These are phyloP conservation scores for Trematosphaeria pertusa DNA, from an alignment of 2,329 filamentous ascomycete genomes.

Conservation along the genomic window DNA sequence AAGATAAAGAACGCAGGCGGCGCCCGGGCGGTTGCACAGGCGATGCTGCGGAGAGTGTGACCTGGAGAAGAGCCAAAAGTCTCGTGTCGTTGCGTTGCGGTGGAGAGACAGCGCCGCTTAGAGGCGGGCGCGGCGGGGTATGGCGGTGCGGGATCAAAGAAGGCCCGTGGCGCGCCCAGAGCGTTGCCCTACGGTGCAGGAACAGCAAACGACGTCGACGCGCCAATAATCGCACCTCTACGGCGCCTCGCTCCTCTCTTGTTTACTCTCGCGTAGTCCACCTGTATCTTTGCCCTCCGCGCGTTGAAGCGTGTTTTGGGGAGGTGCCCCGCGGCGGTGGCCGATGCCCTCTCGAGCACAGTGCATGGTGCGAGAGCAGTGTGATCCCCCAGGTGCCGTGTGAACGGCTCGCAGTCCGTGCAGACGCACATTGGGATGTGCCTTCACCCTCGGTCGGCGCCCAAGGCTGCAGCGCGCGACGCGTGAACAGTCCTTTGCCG, in stretches of 20 bases:
- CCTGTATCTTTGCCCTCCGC: no score
- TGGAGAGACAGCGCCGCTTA: neutral
- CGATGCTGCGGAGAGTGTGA: neutral
- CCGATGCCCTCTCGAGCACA: neutral
- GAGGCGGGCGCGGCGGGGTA: neutral
- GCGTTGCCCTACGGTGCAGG: no score
- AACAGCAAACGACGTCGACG: no score
- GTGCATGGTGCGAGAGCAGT: neutral
- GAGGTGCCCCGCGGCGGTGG: no score
- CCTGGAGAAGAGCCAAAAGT: neutral
- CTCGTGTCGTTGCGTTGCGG: neutral
- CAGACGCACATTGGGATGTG: slow-evolving; percentile 4
- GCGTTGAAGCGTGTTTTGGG: no score
- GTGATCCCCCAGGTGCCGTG: slow-evolving; percentile 3
- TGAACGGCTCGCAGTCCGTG: slow-evolving; percentile 7
- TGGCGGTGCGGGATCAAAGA: neutral
- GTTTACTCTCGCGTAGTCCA: no score
- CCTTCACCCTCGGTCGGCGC: neutral
- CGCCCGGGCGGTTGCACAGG: neutral
- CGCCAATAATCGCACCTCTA: no score
- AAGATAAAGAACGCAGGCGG: neutral
- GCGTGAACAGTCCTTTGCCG: no score
- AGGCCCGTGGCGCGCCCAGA: no score
- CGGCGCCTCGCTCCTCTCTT: no score
- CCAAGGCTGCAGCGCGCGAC: neutral